Base-by-base conservation (phyloP, 164 flowering plant genomes). In the Chimonanthus salicifolius region DNA sequence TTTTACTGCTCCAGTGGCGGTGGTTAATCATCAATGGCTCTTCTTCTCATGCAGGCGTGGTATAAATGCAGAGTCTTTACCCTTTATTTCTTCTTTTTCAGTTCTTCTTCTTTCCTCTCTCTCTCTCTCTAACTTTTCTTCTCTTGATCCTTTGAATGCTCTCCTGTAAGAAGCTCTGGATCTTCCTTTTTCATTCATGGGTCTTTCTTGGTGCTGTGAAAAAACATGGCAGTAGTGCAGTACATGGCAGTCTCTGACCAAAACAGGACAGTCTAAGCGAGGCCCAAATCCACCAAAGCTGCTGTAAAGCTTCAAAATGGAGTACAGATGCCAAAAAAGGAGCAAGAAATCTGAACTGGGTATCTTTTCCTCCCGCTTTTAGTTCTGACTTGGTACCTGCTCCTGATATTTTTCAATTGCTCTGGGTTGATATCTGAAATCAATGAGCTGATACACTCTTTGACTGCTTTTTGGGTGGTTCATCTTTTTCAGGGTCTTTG, bases 21-120 rank as follows among this genome's bases (percentile, higher is more conserved):
- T 90, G 92, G 97, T 88, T 89, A 89, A 88, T 85, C 87, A 89
- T 90, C 91, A 88, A 89, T 79, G 81, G 94, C 92, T 84, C 97
- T 79, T 68, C 86, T 90, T 84, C 88, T 85, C 45, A 93, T 86
- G 89, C 87, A 88, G 82, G 94, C 97, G 93, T 90, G 94, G 85
- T 88, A 88, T 88, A 89, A 85, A 89, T 87, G 86, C 85, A 85
- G 82, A 76, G 64, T 79, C 86, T 85, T 88, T 84, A 79, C 83
- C 70, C 60, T 74, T 79, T 33, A 54, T 67, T 80, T 43, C 68
- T 74, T 11, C 60, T 67, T 71, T 46, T 64, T 33, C 33, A 33
- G 33, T 33, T 1, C 33, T 33, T 33, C 33, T 21, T 21, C 33
- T 21, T 21, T 21, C 33, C 0, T 21, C 33, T 33, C 33, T 33